Percentiles rank a stretch among this genome's conserved stretches.
These are phyloP conservation scores for Penicillium sp. DNA, from an alignment of 2,329 filamentous ascomycete species.

Conservation along the genomic window DNA sequence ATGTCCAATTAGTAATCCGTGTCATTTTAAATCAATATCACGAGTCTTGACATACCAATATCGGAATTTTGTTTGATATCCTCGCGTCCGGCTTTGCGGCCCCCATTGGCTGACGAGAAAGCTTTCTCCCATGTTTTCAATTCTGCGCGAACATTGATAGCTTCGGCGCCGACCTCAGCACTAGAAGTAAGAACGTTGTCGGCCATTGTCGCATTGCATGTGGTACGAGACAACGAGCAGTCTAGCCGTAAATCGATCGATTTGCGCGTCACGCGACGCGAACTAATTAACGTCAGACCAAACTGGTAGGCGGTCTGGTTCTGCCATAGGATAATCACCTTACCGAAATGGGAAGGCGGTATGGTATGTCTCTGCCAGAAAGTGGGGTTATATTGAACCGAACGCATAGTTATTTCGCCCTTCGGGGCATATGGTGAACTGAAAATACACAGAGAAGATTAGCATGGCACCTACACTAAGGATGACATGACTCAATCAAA, in stretches of 20 bases:
- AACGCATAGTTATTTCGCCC: not conserved
- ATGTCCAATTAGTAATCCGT: not conserved
- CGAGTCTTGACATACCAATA: constrained; percentile 40
- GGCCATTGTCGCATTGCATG: constrained; percentile 31
- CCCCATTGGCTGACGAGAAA: constrained; percentile 45
- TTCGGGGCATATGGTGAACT: constrained; percentile 58
- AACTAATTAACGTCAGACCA: constrained; percentile 27
- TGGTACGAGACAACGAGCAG: not conserved
- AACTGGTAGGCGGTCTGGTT: not conserved
- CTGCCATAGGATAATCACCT: not conserved
- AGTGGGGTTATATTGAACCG: not conserved
- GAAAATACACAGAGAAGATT: constrained; percentile 74
- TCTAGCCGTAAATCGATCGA: constrained; percentile 3
- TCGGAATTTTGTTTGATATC: constrained; percentile 50
- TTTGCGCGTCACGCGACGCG: constrained; percentile 24
- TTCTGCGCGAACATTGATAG: constrained; percentile 41
- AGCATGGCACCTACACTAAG: constrained; percentile 31
- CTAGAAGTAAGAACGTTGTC: constrained; percentile 23
- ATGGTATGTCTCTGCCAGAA: not conserved
- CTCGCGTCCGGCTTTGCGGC: constrained; percentile 46
- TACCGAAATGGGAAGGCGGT: not conserved
- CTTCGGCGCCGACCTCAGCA: constrained; percentile 28
- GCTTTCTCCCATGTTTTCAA: constrained; percentile 51
- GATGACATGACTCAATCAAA: too few relatives aligned
- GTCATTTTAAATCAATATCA: not conserved